Evolutionary conservation across 1,284 basidiomycete genomes (phyloP), one percentile per base, ranked within the genome.

Genomic region (Boletus smithii): DNA sequence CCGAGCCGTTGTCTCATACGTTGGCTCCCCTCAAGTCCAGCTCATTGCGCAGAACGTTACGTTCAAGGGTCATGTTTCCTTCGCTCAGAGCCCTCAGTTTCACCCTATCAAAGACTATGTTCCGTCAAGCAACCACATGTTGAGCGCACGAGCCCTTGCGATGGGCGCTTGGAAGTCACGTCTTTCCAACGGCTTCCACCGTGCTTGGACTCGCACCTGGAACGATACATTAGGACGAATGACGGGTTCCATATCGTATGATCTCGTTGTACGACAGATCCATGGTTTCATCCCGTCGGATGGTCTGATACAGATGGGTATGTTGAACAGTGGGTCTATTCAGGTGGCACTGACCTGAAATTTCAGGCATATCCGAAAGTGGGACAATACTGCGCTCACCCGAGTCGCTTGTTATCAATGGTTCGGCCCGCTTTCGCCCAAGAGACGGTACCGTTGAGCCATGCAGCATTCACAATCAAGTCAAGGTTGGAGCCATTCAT

Each of bases 161-260:
- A 74, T 84, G 63, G 73, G 75, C 2, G 75, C 77, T 14, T 83
- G 80, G 81, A 81, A 77, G 57, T 75, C 73, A 17, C 74, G 81
- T 32, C 63, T 88, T 44, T 72, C 73, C 36, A 75, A 73, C 43
- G 81, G 84, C 53, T 69, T 85, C 40, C 73, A 69, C 31, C 71
- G 85, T 45, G 78, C 84, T 33, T 77, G 84, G 73, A 73, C 72
- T 13, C 71, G 83, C 48, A 80, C 84, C 32, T 77, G 85, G 73
- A 80, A 85, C 48, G 73, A 79, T 42, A 85, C 83, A 23, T 77
- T 83, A 71, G 84, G 81, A 18, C 73, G 73, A 40, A 81, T 78
- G 34, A 75, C 75, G 48, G 83, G 80, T 22, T 72, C 71, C 16
- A 75, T 75, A 2, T 72, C 72, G 3, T 60, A 85, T 40, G 69